Evolutionary conservation across 768 basidiomycete genomes (phyloP).

Genomic region (Leucocoprinus birnbaumii): DNA sequence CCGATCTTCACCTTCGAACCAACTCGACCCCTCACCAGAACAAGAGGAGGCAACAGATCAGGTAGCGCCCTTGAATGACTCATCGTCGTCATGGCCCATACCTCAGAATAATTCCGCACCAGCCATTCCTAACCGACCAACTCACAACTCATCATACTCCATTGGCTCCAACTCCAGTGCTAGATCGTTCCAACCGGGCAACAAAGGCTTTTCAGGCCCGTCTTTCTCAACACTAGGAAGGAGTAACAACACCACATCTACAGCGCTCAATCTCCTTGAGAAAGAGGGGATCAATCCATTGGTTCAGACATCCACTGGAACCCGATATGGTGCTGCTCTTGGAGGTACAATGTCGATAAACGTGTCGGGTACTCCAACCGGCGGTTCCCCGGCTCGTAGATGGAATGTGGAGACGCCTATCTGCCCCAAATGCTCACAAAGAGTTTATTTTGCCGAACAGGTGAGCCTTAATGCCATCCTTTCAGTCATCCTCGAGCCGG

Average conservation of each 20-base stretch:
- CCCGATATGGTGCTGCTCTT: slow-evolving; percentile 62
- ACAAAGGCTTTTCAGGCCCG: neutral
- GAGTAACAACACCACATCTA: slow-evolving; percentile 10
- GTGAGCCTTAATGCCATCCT: slow-evolving; percentile 26
- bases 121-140: neutral
- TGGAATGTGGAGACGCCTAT: slow-evolving; percentile 58
- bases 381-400: slow-evolving; percentile 35
- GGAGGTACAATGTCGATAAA: slow-evolving; percentile 27
- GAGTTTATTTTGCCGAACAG: slow-evolving; percentile 87
- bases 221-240: slow-evolving; percentile 1
- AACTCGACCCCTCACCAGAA: neutral
- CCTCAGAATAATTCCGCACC: neutral
- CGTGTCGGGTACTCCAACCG: slow-evolving; percentile 28
- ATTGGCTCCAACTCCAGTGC: neutral
- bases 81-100: neutral
- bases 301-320: slow-evolving; percentile 49
- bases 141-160: neutral
- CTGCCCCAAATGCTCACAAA: slow-evolving; percentile 71
- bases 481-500: neutral
- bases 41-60: slow-evolving; percentile 1
- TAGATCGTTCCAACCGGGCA: neutral
- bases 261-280: slow-evolving; percentile 16
- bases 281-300: slow-evolving; percentile 23
- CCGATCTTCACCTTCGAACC: neutral
- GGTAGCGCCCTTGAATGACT: neutral